Base-by-base conservation (phyloP, 176 grass and related monocot species). In the Hyparrhenia diplandra region DNA sequence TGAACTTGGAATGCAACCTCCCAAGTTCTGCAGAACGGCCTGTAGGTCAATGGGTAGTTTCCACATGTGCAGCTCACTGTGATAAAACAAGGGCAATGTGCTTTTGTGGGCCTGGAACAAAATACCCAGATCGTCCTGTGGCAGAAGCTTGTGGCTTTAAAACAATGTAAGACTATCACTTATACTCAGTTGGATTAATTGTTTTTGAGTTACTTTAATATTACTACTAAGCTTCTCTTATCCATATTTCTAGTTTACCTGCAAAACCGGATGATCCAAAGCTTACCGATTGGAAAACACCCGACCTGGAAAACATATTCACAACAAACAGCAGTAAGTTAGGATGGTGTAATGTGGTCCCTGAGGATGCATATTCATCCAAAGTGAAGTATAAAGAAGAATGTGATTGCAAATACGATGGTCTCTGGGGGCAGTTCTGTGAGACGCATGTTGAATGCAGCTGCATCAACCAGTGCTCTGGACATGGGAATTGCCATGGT, bases 341-440 rank as follows among this genome's bases (percentile, higher is more conserved):
- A 47, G 95, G 95, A 58, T 98, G 95, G 95, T 98, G 95, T 83
- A 98, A 98, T 88, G 90, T 93, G 34, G 86, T 95, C 23, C 95
- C 95, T 35, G 40, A 79, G 82, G 90, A 93, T 86, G 92, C 84
- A 65, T 91, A 93, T 86, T 92, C 92, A 73, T 91, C 81, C 42
- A 79, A 80, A 93, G 86, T 91, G 39, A 89, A 88, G 46, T 94
- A 80, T 89, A 98, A 98, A 89, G 61, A 82, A 54, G 92, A 91
- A 85, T 98, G 95, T 84, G 74, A 95, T 79, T 98, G 95, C 80
- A 98, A 95, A 89, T 98, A 98, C 73, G 95, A 98, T 47, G 76
- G 95, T 24, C 83, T 85, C 47, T 89, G 84, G 90, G 95, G 92
- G 29, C 82, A 57, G 7, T 95, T 98, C 21, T 98, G 95, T 82